Conservation (phyloP, 2,329 filamentous ascomycete species). For the Colletotrichum higginsianum region DNA sequence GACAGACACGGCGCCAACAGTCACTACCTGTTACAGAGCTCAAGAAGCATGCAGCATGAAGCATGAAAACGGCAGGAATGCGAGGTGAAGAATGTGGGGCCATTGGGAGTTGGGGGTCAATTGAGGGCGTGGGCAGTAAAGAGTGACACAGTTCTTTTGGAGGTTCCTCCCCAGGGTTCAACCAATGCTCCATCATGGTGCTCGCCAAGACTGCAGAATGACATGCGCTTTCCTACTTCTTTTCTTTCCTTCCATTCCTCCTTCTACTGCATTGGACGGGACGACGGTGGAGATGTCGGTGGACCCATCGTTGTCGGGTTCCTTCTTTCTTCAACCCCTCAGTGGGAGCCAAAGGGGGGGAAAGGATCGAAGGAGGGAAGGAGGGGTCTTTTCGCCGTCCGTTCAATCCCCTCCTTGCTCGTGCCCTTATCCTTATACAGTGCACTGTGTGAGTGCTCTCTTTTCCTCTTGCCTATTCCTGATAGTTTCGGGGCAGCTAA, state of each 20-base stretch:
- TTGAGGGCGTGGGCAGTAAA: neutral
- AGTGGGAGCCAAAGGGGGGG: neutral
- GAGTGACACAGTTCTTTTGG: slow-evolving; percentile 22
- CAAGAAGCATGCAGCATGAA: no score
- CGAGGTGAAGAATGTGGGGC: neutral
- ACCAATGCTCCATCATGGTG: neutral
- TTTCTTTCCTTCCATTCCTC: slow-evolving; percentile 12
- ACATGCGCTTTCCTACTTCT: slow-evolving; percentile 30
- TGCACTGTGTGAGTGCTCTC: neutral
- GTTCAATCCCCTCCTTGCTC: neutral
- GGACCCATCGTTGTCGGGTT: slow-evolving; percentile 41
- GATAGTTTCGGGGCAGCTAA: no score
- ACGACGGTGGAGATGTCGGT: slow-evolving; percentile 10
- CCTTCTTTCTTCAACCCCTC: slow-evolving; percentile 39
- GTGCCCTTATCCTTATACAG: no score
- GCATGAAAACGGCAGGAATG: neutral
- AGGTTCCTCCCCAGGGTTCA: slow-evolving; percentile 26
- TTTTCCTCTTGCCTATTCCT: slow-evolving; percentile 45
- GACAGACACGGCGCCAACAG: no score
- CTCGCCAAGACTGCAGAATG: slow-evolving; percentile 27
- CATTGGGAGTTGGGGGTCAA: neutral
- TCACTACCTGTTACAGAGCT: no score
- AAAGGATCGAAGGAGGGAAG: neutral
- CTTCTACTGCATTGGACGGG: slow-evolving; percentile 27
- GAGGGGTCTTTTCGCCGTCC: neutral